Conservation (phyloP, 768 basidiomycete species). For the Tylopilus cervinicoccineus region DNA sequence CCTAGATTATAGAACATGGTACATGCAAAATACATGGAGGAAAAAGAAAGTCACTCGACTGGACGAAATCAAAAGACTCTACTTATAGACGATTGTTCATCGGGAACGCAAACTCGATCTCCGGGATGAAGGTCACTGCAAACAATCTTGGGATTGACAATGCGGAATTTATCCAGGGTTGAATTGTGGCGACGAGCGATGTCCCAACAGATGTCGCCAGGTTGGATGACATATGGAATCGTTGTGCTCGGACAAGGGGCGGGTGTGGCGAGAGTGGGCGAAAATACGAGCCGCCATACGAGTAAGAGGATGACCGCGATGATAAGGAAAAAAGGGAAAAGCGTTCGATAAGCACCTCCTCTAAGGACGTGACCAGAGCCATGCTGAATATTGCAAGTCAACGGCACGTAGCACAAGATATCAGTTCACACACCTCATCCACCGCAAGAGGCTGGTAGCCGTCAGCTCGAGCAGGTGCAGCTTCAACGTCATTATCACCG, state of each 20-base stretch:
- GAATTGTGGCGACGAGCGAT: constrained; percentile 47
- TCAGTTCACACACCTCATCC: constrained; percentile 40
- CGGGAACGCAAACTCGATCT: constrained; percentile 55
- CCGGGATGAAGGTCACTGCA: constrained; percentile 62
- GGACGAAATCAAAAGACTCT: constrained; percentile 20
- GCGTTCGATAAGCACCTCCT: constrained; percentile 50
- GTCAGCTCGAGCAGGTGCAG: constrained; percentile 48
- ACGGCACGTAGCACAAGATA: background rate
- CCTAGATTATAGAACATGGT: constrained; percentile 11
- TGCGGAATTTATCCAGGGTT: constrained; percentile 47
- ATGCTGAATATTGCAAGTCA: constrained; percentile 24
- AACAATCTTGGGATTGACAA: constrained; percentile 48
- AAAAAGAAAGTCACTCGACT: background rate
- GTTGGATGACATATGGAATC: constrained; percentile 44
- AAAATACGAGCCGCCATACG: constrained; percentile 56
- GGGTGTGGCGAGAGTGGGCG: constrained; percentile 25
- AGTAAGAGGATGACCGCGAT: constrained; percentile 60
- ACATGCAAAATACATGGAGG: constrained; percentile 17
- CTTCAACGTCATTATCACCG: constrained; percentile 48
- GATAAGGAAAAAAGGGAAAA: constrained; percentile 72
- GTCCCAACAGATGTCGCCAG: constrained; percentile 67
- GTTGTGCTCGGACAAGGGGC: constrained; percentile 34
- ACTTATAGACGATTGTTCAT: constrained; percentile 33
- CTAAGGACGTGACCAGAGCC: constrained; percentile 31
- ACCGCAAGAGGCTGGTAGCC: constrained; percentile 54